Conservation (phyloP, 2,329 filamentous ascomycete species). For the Aspergillus sp. region DNA sequence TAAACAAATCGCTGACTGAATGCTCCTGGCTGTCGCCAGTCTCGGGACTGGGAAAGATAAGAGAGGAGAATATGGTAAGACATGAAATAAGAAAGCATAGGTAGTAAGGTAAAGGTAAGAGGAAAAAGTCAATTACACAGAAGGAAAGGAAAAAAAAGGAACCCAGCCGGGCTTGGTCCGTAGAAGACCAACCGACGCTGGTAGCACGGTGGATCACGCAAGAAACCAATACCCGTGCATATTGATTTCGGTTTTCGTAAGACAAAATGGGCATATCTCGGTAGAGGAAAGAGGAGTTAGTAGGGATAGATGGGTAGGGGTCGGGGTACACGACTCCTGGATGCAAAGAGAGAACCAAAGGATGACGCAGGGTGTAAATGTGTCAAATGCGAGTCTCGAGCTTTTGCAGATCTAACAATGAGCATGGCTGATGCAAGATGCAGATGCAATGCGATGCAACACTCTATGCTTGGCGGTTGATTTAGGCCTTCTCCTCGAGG, state of each 20-base stretch:
- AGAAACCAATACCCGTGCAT: conserved; percentile 5
- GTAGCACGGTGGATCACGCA: not conserved
- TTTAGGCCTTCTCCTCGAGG: conserved; percentile 57
- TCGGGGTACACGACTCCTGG: not conserved
- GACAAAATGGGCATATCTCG: not conserved
- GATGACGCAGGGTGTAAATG: conserved; percentile 15
- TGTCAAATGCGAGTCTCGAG: conserved; percentile 28
- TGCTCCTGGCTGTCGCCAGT: not conserved
- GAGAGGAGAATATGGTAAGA: conserved; percentile 3
- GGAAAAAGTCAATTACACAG: conserved; percentile 4
- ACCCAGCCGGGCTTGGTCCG: not conserved
- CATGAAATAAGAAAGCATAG: conserved; percentile 4
- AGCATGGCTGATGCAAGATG: conserved; percentile 21
- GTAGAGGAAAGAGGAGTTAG: not conserved
- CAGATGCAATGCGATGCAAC: conserved; percentile 17
- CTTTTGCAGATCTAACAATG: conserved; percentile 23
- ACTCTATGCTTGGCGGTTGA: conserved; percentile 12
- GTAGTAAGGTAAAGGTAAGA: not conserved
- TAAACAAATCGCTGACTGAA: conserved; percentile 4
- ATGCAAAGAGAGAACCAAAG: conserved; percentile 20
- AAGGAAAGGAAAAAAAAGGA: not conserved
- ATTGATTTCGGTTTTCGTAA: conserved; percentile 6
- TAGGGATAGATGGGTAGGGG: not conserved
- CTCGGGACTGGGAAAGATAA: not conserved
- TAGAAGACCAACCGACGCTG: not conserved